Evolutionary conservation across 2,329 filamentous ascomycete genomes (phyloP).

Genomic region (Neocatenulostroma microsporum): DNA sequence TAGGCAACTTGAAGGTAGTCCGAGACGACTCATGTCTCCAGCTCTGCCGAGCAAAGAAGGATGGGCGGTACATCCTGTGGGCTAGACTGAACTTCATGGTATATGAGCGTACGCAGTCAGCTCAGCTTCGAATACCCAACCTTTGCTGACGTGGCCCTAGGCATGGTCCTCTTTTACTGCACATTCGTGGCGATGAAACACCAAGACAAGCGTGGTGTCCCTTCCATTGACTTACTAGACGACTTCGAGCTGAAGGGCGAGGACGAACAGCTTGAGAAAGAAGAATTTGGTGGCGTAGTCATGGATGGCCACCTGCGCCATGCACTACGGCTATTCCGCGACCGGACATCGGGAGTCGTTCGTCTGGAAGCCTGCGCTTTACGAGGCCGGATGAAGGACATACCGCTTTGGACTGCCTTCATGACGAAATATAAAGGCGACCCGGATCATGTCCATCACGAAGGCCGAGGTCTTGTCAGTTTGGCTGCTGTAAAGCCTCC

Average conservation of each 20-base stretch:
- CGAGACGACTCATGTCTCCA: slow-evolving; percentile 35
- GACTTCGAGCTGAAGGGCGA: slow-evolving; percentile 40
- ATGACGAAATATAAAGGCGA: slow-evolving; percentile 38
- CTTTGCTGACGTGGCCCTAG: slow-evolving; percentile 23
- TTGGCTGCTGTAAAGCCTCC: slow-evolving; percentile 44
- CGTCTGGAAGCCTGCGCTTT: slow-evolving; percentile 51
- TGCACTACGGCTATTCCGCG: slow-evolving; percentile 48
- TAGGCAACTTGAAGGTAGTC: slow-evolving; percentile 41
- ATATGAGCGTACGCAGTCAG: slow-evolving; percentile 49
- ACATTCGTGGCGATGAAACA: slow-evolving; percentile 51
- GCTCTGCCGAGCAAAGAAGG: slow-evolving; percentile 29
- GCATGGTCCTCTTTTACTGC: slow-evolving; percentile 51
- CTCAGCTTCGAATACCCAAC: too few species aligned
- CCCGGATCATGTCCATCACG: slow-evolving; percentile 42
- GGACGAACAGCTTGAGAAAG: slow-evolving; percentile 6
- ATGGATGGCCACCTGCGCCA: slow-evolving; percentile 46
- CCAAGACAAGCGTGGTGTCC: slow-evolving; percentile 40
- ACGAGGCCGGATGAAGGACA: slow-evolving; percentile 44
- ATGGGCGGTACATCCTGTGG: slow-evolving; percentile 43
- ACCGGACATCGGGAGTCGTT: slow-evolving; percentile 44
- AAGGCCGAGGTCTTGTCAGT: slow-evolving; percentile 28
- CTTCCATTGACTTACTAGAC: slow-evolving; percentile 33
- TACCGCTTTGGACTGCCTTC: slow-evolving; percentile 56
- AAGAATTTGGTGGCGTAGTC: slow-evolving; percentile 46
- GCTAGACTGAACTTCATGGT: slow-evolving; percentile 47